Evolutionary conservation across 768 basidiomycete genomes (phyloP), one percentile per base, ranked within the genome.

Genomic region (Cyclocybe cylindracea): DNA sequence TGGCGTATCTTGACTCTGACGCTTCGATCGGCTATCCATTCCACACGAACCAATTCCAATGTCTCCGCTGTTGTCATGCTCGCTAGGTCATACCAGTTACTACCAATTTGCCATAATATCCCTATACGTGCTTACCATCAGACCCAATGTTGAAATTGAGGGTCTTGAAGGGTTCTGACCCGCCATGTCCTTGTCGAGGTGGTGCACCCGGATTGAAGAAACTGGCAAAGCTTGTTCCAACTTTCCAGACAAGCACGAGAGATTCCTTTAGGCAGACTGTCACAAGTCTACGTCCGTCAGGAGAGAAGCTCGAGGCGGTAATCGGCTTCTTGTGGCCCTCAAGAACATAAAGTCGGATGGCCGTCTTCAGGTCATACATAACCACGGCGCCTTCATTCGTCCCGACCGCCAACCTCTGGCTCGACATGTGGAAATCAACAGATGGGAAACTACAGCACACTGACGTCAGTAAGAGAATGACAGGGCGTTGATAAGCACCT

Each of bases 321-420:
- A 94, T 82, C 1, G 79, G 76, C 61, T 87, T 86, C 64, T 84
- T 85, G 72, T 98, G 95, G 0, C 92, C 88, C 60, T 98, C 95
- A 9, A 99, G 83, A 0, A 99, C 91, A 62, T 98, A 99, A 10
- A 98, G 75, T 9, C 97, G 84, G 1, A 91, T 98, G 0, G 94
- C 95, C 0, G 94, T 94, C 70, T 98, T 97, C 46, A 98, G 79
- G 64, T 98, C 97, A 64, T 97, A 98, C 87, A 97, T 94, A 51
- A 93, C 79, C 46, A 94, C 85, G 0, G 94, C 94, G 0, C 96
- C 97, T 70, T 99, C 97, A 50, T 83, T 85, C 0, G 95, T 96
- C 1, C 97, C 97, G 0, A 98, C 94, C 0, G 90, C 92, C 4
- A 98, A 82, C 10, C 91, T 85, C 65, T 99, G 97, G 1, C 83